Percentiles rank a stretch among this genome's conserved stretches.
Conservation (phyloP, 148 eudicot genomes). For the Vaccinium myrtillus region DNA sequence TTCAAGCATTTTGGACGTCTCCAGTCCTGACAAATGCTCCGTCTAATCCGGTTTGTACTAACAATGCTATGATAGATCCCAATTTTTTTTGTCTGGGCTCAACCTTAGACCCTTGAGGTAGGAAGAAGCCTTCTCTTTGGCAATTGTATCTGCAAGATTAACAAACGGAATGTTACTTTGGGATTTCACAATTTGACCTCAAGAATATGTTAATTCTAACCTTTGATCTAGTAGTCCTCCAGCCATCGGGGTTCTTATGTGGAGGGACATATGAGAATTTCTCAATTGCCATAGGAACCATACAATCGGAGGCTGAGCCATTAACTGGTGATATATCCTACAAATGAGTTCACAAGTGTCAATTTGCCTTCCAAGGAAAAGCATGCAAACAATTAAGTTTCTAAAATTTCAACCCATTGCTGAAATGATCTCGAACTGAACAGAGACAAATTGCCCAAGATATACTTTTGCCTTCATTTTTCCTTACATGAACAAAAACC, state of each 20-base stretch:
- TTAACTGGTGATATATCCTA: constrained; percentile 40
- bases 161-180: not conserved
- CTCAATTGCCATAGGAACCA: constrained; percentile 40
- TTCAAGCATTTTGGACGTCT: not conserved
- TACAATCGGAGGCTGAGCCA: constrained; percentile 18
- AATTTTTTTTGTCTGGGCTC: not conserved
- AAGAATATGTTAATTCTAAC: constrained; percentile 30
- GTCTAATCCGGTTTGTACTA: not conserved
- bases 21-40: not conserved
- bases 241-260: constrained; percentile 54
- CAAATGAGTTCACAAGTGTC: constrained; percentile 20
- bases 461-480: not conserved
- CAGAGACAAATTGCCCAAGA: not conserved
- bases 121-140: constrained; percentile 46
- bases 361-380: constrained; percentile 2
- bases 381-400: not conserved
- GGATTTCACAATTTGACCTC: not conserved
- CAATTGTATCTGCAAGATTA: constrained; percentile 59
- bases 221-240: constrained; percentile 79
- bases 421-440: not conserved
- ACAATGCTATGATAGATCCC: not conserved
- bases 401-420: not conserved
- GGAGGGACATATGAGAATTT: constrained; percentile 53
- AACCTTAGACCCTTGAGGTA: constrained; percentile 15
- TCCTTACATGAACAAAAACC: not conserved